phyloP scores from a whole-genome alignment of 2,329 filamentous ascomycete species.

The Colletotrichum sp. region DNA sequence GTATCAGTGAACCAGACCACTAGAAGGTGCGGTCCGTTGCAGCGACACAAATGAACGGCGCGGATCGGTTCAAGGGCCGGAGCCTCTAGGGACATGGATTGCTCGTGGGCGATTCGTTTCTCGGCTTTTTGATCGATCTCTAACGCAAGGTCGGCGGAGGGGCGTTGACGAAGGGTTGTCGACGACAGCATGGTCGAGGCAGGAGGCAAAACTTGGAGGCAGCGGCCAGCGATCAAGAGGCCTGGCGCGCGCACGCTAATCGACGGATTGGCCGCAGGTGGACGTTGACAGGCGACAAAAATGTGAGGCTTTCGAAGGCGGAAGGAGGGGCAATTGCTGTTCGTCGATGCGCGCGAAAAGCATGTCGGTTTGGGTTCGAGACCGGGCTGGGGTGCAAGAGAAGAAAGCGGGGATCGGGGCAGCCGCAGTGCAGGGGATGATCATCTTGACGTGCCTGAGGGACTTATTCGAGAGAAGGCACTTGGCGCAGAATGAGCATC shows the following conservation, averaged over 20 bases:
- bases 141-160: too few relatives aligned
- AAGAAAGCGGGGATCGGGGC: background rate
- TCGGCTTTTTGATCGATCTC: too few relatives aligned
- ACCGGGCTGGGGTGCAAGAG: background rate
- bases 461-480: background rate
- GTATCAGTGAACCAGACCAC: too few relatives aligned
- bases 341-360: background rate
- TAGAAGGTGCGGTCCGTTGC: too few relatives aligned
- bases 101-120: too few relatives aligned
- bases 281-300: background rate
- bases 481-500: background rate
- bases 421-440: background rate
- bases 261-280: background rate
- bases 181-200: too few relatives aligned
- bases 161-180: too few relatives aligned
- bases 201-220: background rate
- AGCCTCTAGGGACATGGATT: too few relatives aligned
- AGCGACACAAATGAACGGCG: too few relatives aligned
- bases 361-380: background rate
- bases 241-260: background rate
- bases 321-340: background rate
- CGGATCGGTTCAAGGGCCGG: too few relatives aligned
- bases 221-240: background rate
- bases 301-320: background rate
- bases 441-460: background rate